phyloP scores from a whole-genome alignment of 306 rosid species.

The Erythrophleum fordii region DNA sequence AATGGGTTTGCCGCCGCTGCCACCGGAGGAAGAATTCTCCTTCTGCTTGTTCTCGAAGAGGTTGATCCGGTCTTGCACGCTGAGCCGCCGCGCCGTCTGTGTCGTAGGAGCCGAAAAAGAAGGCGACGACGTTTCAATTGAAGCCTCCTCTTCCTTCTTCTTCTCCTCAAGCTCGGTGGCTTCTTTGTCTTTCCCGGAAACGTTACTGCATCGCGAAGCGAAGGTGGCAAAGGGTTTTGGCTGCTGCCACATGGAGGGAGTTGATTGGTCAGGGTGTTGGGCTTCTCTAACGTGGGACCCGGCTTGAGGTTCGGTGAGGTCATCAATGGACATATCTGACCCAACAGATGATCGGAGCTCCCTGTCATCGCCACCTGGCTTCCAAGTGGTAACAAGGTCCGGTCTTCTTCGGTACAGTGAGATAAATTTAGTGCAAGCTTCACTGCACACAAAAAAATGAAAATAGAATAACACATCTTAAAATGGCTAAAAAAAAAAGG shows the following conservation, averaged over 20 bases:
- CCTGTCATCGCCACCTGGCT: slow-evolving; percentile 49
- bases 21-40: slow-evolving; percentile 40
- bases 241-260: slow-evolving; percentile 49
- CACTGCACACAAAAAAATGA: slow-evolving; percentile 40
- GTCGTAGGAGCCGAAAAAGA: slow-evolving; percentile 35
- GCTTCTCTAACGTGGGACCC: slow-evolving; percentile 29
- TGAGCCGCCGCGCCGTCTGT: slow-evolving; percentile 60
- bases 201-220: slow-evolving; percentile 23
- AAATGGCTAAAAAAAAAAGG: too few species aligned
- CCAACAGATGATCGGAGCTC: slow-evolving; percentile 56
- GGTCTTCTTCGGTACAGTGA: slow-evolving; percentile 55
- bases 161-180: slow-evolving; percentile 38
- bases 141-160: slow-evolving; percentile 38
- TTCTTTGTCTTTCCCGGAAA: slow-evolving; percentile 46
- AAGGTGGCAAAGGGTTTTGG: slow-evolving; percentile 43
- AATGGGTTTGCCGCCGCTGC: slow-evolving; percentile 57
- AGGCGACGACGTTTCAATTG: slow-evolving; percentile 4
- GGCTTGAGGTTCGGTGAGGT: slow-evolving; percentile 48
- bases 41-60: slow-evolving; percentile 77
- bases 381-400: slow-evolving; percentile 52
- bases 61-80: slow-evolving; percentile 74
- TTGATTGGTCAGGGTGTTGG: slow-evolving; percentile 36
- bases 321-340: slow-evolving; percentile 74
- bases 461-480: background rate
- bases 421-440: slow-evolving; percentile 54